phyloP scores from a whole-genome alignment of 768 basidiomycete species.

The Xerocomus spinulosus region DNA sequence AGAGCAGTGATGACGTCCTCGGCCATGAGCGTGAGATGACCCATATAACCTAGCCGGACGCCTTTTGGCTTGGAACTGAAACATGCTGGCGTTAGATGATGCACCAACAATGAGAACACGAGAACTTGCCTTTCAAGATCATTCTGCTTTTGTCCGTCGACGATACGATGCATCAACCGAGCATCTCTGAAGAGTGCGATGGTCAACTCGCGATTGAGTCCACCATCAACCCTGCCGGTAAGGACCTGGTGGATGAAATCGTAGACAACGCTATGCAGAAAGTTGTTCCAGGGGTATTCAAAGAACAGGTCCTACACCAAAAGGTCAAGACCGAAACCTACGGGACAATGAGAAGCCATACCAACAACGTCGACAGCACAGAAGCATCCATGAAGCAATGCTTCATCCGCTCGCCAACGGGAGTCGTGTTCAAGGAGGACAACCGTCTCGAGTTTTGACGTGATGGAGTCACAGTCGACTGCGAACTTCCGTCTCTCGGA shows the following conservation, averaged over 20 bases:
- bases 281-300: conserved; percentile 96
- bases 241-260: conserved; percentile 94
- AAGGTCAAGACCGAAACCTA: conserved; percentile 1
- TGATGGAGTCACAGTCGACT: conserved; percentile 42
- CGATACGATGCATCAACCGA: conserved; percentile 74
- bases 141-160: conserved; percentile 80
- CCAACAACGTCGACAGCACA: conserved; percentile 73
- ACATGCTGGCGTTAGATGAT: conserved; percentile 5
- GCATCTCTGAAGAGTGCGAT: conserved; percentile 86
- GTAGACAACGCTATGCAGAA: conserved; percentile 93
- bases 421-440: conserved; percentile 29
- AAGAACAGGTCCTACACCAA: conserved; percentile 81
- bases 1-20: conserved; percentile 92
- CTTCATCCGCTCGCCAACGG: conserved; percentile 78
- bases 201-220: conserved; percentile 79
- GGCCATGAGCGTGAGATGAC: conserved; percentile 89
- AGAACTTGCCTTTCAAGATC: conserved; percentile 63
- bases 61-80: conserved; percentile 67
- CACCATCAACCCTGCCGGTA: conserved; percentile 79
- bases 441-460: conserved; percentile 53
- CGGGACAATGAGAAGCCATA: conserved; percentile 35
- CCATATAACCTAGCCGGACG: conserved; percentile 91
- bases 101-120: neutral
- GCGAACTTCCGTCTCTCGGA: conserved; percentile 29
- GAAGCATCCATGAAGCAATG: conserved; percentile 67